Evolutionary conservation across 177 flowering plant species (phyloP), one percentile per base, ranked within the genome.

Genomic region (Vitis hybrid): DNA sequence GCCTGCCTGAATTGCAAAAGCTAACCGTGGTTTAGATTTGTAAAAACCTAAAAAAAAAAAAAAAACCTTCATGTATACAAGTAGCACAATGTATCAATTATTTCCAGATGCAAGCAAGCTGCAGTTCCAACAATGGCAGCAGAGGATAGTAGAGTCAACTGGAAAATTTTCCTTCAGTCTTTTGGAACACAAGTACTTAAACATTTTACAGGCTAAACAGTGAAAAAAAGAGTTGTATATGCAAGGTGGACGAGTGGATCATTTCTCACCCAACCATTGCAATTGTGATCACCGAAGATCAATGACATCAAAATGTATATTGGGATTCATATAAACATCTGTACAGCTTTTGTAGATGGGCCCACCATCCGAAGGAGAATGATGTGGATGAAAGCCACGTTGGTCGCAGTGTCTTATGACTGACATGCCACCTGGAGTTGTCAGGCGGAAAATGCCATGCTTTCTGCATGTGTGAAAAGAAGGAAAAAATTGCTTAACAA

Each of bases 341-440:
- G 99, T 82, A 83, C 97, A 91, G 26, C 86, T 83, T 31, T 86
- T 82, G 82, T 95, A 95, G 58, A 95, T 86, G 60, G 99, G 96
- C 12, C 92, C 86, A 57, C 97, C 99, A 79, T 90, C 96, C 13
- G 90, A 56, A 66, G 98, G 98, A 53, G 80, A 85, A 5, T 87
- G 85, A 67, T 93, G 99, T 2, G 93, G 69, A 78, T 95, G 99
- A 71, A 95, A 95, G 21, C 99, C 99, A 57, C 97, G 97, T 56
- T 75, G 90, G 60, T 88, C 91, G 67, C 98, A 95, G 5, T 90
- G 82, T 70, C 97, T 79, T 21, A 93, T 86, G 52, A 88, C 87
- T 3, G 89, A 81, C 93, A 95, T 88, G 56, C 99, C 99, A 31
- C 94, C 98, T 1, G 97, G 97, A 9, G 84, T 78, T n/a, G 98